These are phyloP conservation scores for Podospora pseudopauciseta DNA, from an alignment of 495 filamentous ascomycete species.

Conservation along the genomic window DNA sequence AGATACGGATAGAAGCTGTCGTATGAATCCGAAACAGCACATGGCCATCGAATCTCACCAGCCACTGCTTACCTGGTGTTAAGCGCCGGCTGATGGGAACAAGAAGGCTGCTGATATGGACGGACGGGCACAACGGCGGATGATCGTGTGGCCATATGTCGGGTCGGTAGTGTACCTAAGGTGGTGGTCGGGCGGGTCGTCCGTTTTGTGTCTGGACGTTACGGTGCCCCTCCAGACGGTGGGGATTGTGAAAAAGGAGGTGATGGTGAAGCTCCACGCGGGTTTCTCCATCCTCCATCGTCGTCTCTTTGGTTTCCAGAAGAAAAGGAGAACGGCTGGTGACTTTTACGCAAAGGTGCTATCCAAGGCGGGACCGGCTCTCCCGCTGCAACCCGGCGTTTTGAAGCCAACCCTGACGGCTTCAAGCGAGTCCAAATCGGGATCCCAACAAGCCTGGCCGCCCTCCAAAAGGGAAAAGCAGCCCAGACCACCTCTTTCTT, in stretches of 20 bases:
- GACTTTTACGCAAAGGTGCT: background rate
- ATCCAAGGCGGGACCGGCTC: conserved; percentile 5
- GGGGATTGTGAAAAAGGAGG: background rate
- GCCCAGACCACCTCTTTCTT: background rate
- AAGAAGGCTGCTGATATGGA: background rate
- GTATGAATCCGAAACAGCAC: no score
- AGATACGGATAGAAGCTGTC: no score
- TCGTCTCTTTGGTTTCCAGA: background rate
- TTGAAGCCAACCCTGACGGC: conserved; percentile 10
- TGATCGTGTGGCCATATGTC: background rate
- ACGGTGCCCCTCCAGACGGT: background rate
- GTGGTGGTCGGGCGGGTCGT: no score
- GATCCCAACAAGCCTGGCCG: background rate
- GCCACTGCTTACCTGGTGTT: background rate
- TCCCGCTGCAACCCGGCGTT: conserved; percentile 13
- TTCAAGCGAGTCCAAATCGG: conserved; percentile 10
- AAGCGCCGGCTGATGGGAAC: background rate
- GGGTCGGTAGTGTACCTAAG: no score
- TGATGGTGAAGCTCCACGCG: background rate
- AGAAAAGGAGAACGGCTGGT: background rate
- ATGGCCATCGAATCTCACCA: no score
- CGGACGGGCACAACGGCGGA: background rate
- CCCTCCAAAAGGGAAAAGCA: background rate
- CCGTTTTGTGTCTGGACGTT: background rate
- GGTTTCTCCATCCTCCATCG: background rate